Conservation (phyloP, 495 filamentous ascomycete species). For the Opeltia flavorubescens region DNA sequence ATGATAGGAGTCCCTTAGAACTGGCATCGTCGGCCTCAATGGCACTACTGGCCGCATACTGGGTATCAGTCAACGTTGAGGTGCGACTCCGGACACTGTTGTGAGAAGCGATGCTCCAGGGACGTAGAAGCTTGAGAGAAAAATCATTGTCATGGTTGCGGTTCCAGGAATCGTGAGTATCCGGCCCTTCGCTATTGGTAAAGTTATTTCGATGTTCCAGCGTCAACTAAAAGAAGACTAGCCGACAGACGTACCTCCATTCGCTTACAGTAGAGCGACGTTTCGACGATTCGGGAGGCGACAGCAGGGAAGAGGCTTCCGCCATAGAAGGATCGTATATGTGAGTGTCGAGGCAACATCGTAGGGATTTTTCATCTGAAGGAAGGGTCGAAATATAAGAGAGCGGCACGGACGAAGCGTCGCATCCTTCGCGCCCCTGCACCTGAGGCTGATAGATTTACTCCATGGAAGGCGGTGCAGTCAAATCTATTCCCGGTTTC, state of each 20-base stretch:
- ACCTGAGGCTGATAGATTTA: no score
- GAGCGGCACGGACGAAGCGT: no score
- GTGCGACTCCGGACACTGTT: not conserved
- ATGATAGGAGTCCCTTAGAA: not conserved
- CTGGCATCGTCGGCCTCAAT: not conserved
- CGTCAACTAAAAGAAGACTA: not conserved
- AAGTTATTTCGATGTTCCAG: not conserved
- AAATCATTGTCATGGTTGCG: not conserved
- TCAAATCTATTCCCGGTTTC: no score
- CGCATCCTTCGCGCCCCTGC: no score
- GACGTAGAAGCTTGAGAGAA: not conserved
- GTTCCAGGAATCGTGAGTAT: not conserved
- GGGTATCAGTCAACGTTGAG: not conserved
- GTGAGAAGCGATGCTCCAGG: constrained; percentile 1
- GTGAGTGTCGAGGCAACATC: no score
- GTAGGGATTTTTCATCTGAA: no score
- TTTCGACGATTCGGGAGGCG: not conserved
- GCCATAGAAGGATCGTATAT: not conserved
- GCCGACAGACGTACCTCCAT: not conserved
- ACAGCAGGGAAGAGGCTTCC: not conserved
- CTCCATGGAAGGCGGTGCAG: no score
- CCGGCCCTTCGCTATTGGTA: not conserved
- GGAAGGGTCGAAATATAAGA: no score
- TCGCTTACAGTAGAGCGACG: not conserved
- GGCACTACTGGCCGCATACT: not conserved